Conservation (phyloP, 352 stramenopile genomes). For the Pythium inflatum region DNA sequence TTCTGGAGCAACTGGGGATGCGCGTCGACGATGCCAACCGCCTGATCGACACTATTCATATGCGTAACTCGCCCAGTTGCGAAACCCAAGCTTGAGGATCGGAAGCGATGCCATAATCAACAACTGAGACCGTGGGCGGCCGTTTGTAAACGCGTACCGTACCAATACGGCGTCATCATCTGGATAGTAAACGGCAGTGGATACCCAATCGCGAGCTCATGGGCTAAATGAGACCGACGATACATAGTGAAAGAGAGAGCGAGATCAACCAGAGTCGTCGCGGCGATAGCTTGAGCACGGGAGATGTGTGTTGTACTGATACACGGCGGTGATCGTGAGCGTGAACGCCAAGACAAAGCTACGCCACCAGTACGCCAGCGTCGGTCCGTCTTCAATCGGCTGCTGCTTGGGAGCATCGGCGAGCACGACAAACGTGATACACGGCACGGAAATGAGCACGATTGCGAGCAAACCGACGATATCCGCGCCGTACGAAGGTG, state of each 20-base stretch:
- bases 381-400: not conserved
- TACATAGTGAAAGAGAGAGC: not conserved
- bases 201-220: no score
- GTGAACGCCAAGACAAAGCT: not conserved
- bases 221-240: not conserved
- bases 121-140: not conserved
- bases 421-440: not conserved
- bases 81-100: slow-evolving; percentile 43
- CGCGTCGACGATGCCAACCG: no score
- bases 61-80: no score
- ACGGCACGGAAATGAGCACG: not conserved
- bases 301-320: not conserved
- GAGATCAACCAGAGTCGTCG: not conserved
- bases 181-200: no score
- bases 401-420: not conserved
- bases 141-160: slow-evolving; percentile 17
- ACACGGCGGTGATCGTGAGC: not conserved
- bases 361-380: slow-evolving; percentile 4
- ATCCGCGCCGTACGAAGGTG: no score
- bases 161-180: no score
- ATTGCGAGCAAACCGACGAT: not conserved
- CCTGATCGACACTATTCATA: no score
- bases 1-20: no score
- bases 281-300: not conserved
- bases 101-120: slow-evolving; percentile 31